phyloP scores from a whole-genome alignment of 345 rosid genomes.

The Cardamine resedifolia region DNA sequence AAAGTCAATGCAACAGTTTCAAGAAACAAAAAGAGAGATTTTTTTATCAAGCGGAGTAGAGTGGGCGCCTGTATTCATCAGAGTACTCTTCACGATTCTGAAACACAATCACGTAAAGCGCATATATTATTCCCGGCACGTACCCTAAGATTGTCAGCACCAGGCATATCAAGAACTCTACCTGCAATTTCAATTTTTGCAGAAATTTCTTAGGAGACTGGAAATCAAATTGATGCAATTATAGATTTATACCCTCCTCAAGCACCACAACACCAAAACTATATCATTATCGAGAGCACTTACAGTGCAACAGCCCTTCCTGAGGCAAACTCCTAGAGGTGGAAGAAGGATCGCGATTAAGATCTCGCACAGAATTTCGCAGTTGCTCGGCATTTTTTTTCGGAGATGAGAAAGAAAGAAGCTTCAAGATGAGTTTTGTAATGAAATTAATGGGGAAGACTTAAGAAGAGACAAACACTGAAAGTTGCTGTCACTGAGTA shows the following conservation, averaged over 20 bases:
- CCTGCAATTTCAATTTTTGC: conserved; percentile 43
- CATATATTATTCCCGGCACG: conserved; percentile 91
- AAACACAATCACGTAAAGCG: conserved; percentile 81
- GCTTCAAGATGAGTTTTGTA: not conserved
- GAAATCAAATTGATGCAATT: not conserved
- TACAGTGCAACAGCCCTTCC: conserved; percentile 92
- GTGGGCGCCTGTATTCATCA: conserved; percentile 88
- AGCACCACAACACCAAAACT: not conserved
- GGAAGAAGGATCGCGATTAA: conserved; percentile 80
- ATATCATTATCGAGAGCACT: conserved; percentile 3
- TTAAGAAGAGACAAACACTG: not conserved
- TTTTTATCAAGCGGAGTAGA: conserved; percentile 42
- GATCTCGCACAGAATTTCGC: conserved; percentile 78
- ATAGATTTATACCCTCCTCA: not conserved
- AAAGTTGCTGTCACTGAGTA: not conserved
- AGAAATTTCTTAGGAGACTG: not conserved
- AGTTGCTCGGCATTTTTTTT: conserved; percentile 58
- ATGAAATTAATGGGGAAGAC: not conserved
- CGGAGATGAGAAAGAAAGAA: not conserved
- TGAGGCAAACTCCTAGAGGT: conserved; percentile 82
- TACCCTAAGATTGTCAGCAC: conserved; percentile 81
- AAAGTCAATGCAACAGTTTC: not conserved
- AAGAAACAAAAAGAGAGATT: not conserved
- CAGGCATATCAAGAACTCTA: conserved; percentile 79
- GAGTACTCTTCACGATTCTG: conserved; percentile 79